Percentiles rank a stretch among this genome's conserved stretches.
phyloP scores from a whole-genome alignment of 805 yeast genomes.

The Saccharomycopsis babjevae region DNA sequence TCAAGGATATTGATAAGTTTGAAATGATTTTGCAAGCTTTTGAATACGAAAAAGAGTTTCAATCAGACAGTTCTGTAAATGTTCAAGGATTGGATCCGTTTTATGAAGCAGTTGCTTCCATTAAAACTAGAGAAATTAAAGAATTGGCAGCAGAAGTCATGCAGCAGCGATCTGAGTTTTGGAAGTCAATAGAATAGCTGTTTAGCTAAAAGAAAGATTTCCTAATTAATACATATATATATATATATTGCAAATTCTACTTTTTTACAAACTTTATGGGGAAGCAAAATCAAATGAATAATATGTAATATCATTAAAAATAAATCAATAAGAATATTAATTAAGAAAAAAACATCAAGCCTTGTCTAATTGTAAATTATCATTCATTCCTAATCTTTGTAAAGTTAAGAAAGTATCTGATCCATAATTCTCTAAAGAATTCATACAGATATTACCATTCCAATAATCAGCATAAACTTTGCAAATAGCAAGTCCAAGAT shows the following conservation, averaged over 20 bases:
- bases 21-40: conserved; percentile 76
- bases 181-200: not conserved
- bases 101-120: conserved; percentile 45
- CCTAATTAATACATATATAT: not conserved
- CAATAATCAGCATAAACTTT: conserved; percentile 91
- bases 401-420: conserved; percentile 76
- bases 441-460: conserved; percentile 83
- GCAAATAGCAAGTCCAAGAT: conserved; percentile 88
- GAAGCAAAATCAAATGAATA: too few species aligned
- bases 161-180: conserved; percentile 18
- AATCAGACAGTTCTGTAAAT: conserved; percentile 24
- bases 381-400: conserved; percentile 67
- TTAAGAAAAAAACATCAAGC: conserved; percentile 32
- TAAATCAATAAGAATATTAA: not conserved
- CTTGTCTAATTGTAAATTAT: conserved; percentile 58
- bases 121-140: conserved; percentile 64
- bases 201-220: not conserved
- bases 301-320: not conserved
- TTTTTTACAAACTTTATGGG: too few species aligned
- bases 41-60: conserved; percentile 63
- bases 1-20: conserved; percentile 83
- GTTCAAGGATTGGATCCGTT: conserved; percentile 58
- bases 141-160: conserved; percentile 55
- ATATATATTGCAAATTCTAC: not conserved
- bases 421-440: conserved; percentile 84